Base-by-base conservation (phyloP, 768 basidiomycete species). In the Gymnopilus junonius region DNA sequence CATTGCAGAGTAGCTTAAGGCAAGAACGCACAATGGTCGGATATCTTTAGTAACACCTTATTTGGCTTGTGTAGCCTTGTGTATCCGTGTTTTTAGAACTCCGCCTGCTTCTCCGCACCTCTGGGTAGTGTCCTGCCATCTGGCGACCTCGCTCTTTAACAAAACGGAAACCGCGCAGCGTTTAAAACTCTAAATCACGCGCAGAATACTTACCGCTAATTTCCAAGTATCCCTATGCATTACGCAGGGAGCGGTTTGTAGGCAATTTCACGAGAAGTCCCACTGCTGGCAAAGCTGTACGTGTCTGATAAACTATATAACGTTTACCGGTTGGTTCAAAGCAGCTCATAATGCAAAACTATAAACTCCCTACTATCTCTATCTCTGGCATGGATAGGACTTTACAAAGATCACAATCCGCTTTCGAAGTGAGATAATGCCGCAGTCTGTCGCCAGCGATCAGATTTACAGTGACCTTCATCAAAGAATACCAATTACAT, bases 61-160 rank as follows among this genome's bases (percentile, higher is more conserved):
- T 53, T 48, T 59, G 58, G 42, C 39, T 31, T 64, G 58, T 64
- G 20, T 32, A 64, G 48, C 31, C 40, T 25, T 39, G 58, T 64
- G 58, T 64, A 46, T 64, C 63, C 58, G 11, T 53, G 3, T n/a
- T 37, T 59, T 59, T 59, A 6, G 27, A 51, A 59, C 58, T 59
- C 48, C 48, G 58, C 27, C 23, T 53, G 8, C 54, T 55, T 55
- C 54, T 37, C 35, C 23, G n/a, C 21, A 32, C 17, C 20, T 40
- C 37, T 29, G 15, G 20, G 12, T 25, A 34, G 8, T 37, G 3
- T 3, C 12, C 17, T 2, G 53, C n/a, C 17, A 11, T 34, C 29
- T n/a, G 31, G 51, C n/a, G 27, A 21, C 23, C 34, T 35, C 12
- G 32, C 25, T 54, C 15, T 35, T 48, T 12, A 15, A 48, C 23